Base-by-base conservation (phyloP, 805 yeast genomes). In the Wickerhamiella siamensis region DNA sequence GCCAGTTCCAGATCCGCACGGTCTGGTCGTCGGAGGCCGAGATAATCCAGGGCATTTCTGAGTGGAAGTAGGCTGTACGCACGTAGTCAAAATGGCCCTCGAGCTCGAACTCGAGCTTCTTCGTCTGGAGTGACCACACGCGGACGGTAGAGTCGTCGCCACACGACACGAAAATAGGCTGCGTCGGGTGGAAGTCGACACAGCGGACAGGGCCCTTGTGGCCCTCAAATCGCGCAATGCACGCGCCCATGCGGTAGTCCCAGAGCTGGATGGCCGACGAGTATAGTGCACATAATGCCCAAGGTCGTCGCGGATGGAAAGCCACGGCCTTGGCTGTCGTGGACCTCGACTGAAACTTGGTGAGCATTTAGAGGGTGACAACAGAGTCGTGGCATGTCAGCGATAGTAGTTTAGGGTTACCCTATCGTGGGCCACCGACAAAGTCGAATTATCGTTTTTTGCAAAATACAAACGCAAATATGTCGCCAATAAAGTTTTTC, bases 1-100 rank as follows among this genome's bases (percentile, higher is more conserved):
- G 98, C 98, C 98, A 91, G 66, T 91, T 93, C 99, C 99, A 91
- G 51, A 91, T 88, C 60, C 99, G 74, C 50, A 93, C 86, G 26
- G 99, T 91, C 65, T 91, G 98, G 68, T 91, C 99, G 63, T 91
- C 99, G 36, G 95, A 83, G 47, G 91, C 78, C 20, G 95, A 80
- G 46, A 91, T 75, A 57, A 91, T 82, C 98, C 98, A 91, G 6
- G 99, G 99, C 59, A 91, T 70, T 60, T 86, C 95, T 54, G 77
- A 80, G 66, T 91, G 99, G 74, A 91, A 91, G 50, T 77, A 82
- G 18, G 84, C 96, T 15, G 94, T 82, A 60, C 99, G 75, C 44
- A 91, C 82, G 61, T 87, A 91, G 65, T 91, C 99, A 64, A 88
- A 71, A 65, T 91, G 98, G 18, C 97, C 97, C 47, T 71, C 76